Base-by-base conservation (phyloP, 306 rosid genomes). In the Boehmeria nivea region DNA sequence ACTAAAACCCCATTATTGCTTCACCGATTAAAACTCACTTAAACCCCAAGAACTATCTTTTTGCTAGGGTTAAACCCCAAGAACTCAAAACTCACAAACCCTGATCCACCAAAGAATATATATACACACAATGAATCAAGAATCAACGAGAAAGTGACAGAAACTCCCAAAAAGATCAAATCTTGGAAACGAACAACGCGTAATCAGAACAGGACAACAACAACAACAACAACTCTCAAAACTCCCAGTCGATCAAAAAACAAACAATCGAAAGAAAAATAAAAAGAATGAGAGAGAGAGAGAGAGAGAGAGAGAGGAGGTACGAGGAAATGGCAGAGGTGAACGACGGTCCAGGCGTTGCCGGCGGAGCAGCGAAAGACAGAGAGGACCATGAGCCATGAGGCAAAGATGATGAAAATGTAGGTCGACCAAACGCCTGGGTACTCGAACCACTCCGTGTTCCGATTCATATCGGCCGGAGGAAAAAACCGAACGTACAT, bases 341-440 rank as follows among this genome's bases (percentile, higher is more conserved):
- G 71, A 45, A 74, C 75, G 64, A 74, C n/a, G 57, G 79, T 69
- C 79, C 79, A 74, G 34, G 79, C 75, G 64, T 38, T 58, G 79
- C 79, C 79, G 11, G 79, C 19, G 0, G 75, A 74, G 65, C 79
- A 74, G 26, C 45, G 24, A 55, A 74, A 43, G 25, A 74, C 43
- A 26, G 72, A 59, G 56, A 74, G 68, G 26, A 68, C 68, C 65
- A 55, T 10, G 47, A 74, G 67, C 79, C 79, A 74, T 16, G 79
- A 74, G 68, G 69, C 68, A 60, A 74, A 74, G 46, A 74, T 55
- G 20, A 69, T 58, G 21, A 74, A 64, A 24, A 74, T 74, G 64
- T 74, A 74, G 40, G 68, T 68, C 14, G 71, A 64, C 79, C 79
- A 74, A 1, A 74, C 79, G 8, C 79, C 79, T 0, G 79, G 79